These are phyloP conservation scores for Parsonsia alboflavescens DNA, from an alignment of 257 asterid species.

Conservation along the genomic window DNA sequence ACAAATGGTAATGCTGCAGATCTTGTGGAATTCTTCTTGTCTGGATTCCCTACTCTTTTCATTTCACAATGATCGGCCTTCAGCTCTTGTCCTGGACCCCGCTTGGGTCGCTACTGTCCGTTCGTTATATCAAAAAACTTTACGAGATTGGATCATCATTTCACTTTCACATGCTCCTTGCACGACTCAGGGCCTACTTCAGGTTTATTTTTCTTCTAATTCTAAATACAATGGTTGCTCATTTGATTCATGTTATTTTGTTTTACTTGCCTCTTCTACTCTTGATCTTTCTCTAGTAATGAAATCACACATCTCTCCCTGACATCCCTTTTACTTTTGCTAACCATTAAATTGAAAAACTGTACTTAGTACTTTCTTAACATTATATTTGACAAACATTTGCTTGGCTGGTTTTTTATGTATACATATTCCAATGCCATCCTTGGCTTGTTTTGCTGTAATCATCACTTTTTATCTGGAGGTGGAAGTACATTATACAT, in stretches of 20 bases:
- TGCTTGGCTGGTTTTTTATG: background rate
- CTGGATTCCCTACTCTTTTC: slow-evolving; percentile 86
- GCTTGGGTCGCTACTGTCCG: slow-evolving; percentile 85
- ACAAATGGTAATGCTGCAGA: slow-evolving; percentile 44
- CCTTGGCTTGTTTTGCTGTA: background rate
- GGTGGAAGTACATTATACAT: background rate
- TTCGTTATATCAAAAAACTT: slow-evolving; percentile 84
- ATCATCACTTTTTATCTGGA: background rate
- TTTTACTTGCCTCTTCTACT: background rate
- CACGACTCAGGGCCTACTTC: slow-evolving; percentile 99
- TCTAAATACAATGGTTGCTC: slow-evolving; percentile 5
- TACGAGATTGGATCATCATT: slow-evolving; percentile 87
- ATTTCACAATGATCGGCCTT: slow-evolving; percentile 84
- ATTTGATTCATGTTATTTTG: slow-evolving; percentile 12
- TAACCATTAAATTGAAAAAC: background rate
- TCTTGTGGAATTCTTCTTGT: slow-evolving; percentile 87
- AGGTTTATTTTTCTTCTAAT: slow-evolving; percentile 44
- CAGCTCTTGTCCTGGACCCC: slow-evolving; percentile 88
- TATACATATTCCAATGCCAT: background rate
- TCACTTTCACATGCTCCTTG: slow-evolving; percentile 99
- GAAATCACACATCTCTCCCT: no score
- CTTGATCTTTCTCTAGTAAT: background rate
- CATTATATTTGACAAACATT: background rate
- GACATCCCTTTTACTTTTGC: background rate
- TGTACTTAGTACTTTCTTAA: background rate